Evolutionary conservation across 2,329 filamentous ascomycete species (phyloP).

Genomic region (Chalaropsis ovoidea): DNA sequence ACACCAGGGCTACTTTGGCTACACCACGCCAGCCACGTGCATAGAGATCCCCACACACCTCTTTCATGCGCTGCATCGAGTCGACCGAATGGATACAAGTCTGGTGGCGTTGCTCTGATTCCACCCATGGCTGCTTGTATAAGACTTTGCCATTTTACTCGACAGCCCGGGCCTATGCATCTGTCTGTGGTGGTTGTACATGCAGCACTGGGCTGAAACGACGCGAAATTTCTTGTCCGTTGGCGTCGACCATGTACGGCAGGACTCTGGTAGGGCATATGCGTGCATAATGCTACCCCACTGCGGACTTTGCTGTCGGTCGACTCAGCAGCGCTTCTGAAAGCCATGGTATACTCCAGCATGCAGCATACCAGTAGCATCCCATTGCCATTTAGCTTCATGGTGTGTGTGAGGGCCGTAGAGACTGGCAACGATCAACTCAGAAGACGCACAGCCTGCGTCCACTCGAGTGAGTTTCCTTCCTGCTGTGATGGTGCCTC

Average conservation of each 20-base stretch:
- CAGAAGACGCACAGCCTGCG: background rate
- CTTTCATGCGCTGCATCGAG: background rate
- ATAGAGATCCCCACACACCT: background rate
- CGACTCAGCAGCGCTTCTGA: background rate
- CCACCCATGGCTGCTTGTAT: background rate
- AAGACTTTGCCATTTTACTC: background rate
- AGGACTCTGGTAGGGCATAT: background rate
- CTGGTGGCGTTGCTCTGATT: background rate
- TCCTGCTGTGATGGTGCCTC: background rate
- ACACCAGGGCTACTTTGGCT: background rate
- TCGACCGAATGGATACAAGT: background rate
- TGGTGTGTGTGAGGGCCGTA: background rate
- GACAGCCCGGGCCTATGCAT: background rate
- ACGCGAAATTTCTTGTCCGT: background rate
- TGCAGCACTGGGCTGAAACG: background rate
- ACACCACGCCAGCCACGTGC: background rate
- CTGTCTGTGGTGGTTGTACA: background rate
- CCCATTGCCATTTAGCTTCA: background rate
- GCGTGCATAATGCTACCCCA: background rate
- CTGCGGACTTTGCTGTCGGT: background rate
- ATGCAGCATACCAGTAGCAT: background rate
- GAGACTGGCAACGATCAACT: background rate
- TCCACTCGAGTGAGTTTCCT: background rate
- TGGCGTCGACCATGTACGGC: background rate
- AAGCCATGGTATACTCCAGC: background rate